phyloP scores from a whole-genome alignment of 73 alveolate genomes.

The Paramecium primaurelia region DNA sequence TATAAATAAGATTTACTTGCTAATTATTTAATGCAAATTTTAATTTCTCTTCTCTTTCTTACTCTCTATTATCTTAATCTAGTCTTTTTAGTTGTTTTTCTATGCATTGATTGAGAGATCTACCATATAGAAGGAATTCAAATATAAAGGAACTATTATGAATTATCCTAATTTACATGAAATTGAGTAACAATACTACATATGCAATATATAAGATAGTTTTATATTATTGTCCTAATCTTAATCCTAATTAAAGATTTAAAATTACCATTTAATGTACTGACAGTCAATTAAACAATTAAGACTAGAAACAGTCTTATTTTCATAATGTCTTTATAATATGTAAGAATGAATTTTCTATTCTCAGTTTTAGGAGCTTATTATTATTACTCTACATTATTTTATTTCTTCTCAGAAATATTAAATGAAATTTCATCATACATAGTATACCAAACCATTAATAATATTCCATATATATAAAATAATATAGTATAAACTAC shows the following conservation, averaged over 20 bases:
- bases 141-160: neutral
- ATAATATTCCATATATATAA: slow-evolving; percentile 13
- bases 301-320: neutral
- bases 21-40: neutral
- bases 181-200: neutral
- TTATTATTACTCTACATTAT: neutral
- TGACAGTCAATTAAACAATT: neutral
- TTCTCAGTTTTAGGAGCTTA: neutral
- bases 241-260: neutral
- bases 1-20: neutral
- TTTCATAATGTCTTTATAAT: slow-evolving; percentile 27
- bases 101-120: neutral
- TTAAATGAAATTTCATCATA: slow-evolving; percentile 50
- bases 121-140: slow-evolving; percentile 25
- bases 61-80: neutral
- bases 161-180: neutral
- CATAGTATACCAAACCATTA: slow-evolving; percentile 46
- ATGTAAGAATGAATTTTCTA: neutral
- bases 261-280: slow-evolving; percentile 28
- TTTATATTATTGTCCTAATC: neutral
- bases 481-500: neutral
- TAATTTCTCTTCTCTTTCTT: neutral
- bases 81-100: neutral
- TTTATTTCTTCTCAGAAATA: neutral
- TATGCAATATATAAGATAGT: neutral